A percentile compares a stretch with the other conserved stretches of the same genome.
These are phyloP conservation scores for Penicillium mononematosum DNA, from an alignment of 495 filamentous ascomycete genomes.

Conservation along the genomic window DNA sequence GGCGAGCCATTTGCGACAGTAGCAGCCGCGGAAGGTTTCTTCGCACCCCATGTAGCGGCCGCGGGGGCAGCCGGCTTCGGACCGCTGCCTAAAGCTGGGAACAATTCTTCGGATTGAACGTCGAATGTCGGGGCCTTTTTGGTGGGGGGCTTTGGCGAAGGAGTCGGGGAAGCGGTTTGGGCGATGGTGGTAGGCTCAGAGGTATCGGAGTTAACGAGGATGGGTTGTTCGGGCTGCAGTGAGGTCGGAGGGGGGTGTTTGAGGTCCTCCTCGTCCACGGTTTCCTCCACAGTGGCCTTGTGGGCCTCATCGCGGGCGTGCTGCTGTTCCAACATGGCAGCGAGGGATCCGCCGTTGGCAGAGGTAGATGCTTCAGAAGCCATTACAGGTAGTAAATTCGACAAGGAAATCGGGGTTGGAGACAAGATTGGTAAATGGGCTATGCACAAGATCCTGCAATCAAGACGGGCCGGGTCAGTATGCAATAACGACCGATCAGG, in stretches of 20 bases:
- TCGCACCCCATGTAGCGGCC: conserved; percentile 68
- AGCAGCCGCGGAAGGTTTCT: conserved; percentile 54
- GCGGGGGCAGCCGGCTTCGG: conserved; percentile 60
- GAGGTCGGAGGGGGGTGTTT: conserved; percentile 55
- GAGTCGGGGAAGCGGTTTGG: conserved; percentile 22
- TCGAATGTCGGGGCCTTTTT: conserved; percentile 59
- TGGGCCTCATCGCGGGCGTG: conserved; percentile 67
- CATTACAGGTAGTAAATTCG: conserved; percentile 35
- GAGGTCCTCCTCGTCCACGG: conserved; percentile 74
- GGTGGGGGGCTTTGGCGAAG: conserved; percentile 39
- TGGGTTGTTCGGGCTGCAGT: conserved; percentile 35
- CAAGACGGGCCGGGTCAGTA: conserved; percentile 22
- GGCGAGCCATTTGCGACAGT: conserved; percentile 58
- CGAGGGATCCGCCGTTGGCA: conserved; percentile 52
- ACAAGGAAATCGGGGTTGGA: conserved; percentile 5
- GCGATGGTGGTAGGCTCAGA: conserved; percentile 19
- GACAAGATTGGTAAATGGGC: conserved; percentile 7
- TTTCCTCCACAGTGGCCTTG: conserved; percentile 73
- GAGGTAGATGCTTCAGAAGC: conserved; percentile 44
- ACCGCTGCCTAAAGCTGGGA: conserved; percentile 80
- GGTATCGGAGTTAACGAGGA: conserved; percentile 23
- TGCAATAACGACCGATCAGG: conserved; percentile 12
- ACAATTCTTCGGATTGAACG: conserved; percentile 81
- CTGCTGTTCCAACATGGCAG: conserved; percentile 74
- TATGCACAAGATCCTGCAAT: conserved; percentile 22